These are phyloP conservation scores for Talaromyces islandicus DNA, from an alignment of 2,329 filamentous ascomycete species.

Conservation along the genomic window DNA sequence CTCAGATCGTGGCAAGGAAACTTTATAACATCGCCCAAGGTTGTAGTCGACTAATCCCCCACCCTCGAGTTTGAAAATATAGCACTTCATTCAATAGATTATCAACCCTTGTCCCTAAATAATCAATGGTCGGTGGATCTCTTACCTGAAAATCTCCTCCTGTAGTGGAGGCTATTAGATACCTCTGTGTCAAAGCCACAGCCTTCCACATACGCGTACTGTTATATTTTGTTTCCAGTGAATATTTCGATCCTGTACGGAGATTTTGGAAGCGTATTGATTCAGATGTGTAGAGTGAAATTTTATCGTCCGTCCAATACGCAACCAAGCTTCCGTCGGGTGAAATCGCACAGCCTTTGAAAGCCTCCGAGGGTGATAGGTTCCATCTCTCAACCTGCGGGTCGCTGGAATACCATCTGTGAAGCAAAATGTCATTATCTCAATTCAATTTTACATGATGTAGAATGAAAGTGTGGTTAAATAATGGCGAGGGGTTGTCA, in stretches of 20 bases:
- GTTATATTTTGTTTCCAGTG: not conserved
- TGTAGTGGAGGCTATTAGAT: constrained; percentile 9
- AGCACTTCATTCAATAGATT: constrained; percentile 2
- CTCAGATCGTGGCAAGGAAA: not conserved
- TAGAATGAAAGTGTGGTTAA: not conserved
- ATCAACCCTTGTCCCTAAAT: not conserved
- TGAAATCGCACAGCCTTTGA: constrained; percentile 24
- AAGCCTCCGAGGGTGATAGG: constrained; percentile 13
- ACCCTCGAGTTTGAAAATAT: constrained; percentile 2
- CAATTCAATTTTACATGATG: not conserved
- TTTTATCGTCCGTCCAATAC: constrained; percentile 24
- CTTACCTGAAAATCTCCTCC: constrained; percentile 9
- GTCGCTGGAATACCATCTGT: not conserved
- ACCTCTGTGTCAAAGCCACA: constrained; percentile 5
- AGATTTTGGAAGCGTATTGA: constrained; percentile 6
- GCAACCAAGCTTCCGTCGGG: constrained; percentile 20
- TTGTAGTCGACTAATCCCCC: not conserved
- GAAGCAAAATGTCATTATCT: not conserved
- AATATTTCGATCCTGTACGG: not conserved
- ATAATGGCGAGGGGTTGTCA: not conserved
- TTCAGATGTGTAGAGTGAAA: constrained; percentile 21
- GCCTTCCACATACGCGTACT: constrained; percentile 9
- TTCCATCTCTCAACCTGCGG: constrained; percentile 16
- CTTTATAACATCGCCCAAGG: not conserved
- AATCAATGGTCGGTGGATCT: not conserved